Evolutionary conservation across 768 basidiomycete species (phyloP), one percentile per base, ranked within the genome.

Genomic region (Collybiopsis luxurians): DNA sequence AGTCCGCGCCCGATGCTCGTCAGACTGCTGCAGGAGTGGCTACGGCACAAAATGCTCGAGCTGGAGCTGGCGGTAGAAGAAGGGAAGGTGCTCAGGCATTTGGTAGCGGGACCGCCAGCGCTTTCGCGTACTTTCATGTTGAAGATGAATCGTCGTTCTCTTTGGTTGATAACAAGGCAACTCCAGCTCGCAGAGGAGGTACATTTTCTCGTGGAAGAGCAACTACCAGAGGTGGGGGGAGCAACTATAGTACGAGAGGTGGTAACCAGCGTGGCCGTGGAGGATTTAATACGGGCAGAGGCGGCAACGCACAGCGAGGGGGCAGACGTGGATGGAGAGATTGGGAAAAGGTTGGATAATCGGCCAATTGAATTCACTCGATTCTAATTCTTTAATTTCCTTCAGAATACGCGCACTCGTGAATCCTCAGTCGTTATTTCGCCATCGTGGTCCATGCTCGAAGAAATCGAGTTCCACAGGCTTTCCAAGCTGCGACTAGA

Each of bases 101-200:
- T 67, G 95, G 94, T 36, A 95, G 93, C 56, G 90, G 90, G 21
- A 86, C 89, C 50, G 87, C 92, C 11, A 95, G 86, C 64, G 92
- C 93, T 13, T 98, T 98, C 67, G 92, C 93, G 6, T 97, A 96
- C 73, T 95, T 95, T 79, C 95, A 98, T 72, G 95, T 91, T 57
- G 97, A 98, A 73, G 97, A 99, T 67, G 97, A 99, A 73, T 89
- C 93, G 5, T 89, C 87, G 48, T 99, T 99, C 81, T 95, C 93
- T 21, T 79, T 99, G 49, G 97, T 99, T 47, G 95, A 98, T 67
- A 93, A 87, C 70, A 95, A 92, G 73, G 67, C 84, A 44, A 76
- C 83, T 39, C 76, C 85, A 44, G 80, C 85, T 31, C 84, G 90
- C 62, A 81, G 89, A 44, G 90, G 91, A n/a, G 80, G 81, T 31